These are phyloP conservation scores for Bidens hawaiensis DNA, from an alignment of 140 eudicot genomes.

Conservation along the genomic window DNA sequence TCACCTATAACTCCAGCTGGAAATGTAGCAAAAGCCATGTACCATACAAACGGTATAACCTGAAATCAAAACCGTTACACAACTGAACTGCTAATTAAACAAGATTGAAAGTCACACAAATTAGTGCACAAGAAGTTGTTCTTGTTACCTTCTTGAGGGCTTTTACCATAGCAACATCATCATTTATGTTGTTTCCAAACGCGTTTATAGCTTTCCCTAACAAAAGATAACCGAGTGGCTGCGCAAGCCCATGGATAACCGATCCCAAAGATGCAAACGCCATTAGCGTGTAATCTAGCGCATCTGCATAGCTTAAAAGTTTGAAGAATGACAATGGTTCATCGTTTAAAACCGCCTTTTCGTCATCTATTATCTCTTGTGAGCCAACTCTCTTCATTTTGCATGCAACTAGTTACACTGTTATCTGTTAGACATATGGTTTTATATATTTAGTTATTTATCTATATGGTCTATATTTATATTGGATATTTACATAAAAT, in stretches of 20 bases:
- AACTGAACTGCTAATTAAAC: not conserved
- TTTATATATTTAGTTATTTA: not conserved
- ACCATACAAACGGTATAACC: conserved; percentile 88
- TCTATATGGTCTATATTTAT: not conserved
- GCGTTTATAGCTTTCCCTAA: conserved; percentile 88
- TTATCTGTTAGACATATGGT: not conserved
- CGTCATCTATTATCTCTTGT: conserved; percentile 24
- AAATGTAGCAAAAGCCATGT: conserved; percentile 85
- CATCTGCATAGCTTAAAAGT: conserved; percentile 72
- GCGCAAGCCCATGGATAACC: conserved; percentile 76
- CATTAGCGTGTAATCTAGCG: conserved; percentile 67
- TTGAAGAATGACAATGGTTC: conserved; percentile 44
- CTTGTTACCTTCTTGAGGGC: conserved; percentile 61
- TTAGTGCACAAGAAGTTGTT: not conserved
- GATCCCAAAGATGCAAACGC: conserved; percentile 68
- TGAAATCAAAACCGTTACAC: conserved; percentile 24
- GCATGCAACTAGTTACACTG: conserved; percentile 15
- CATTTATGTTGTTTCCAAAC: conserved; percentile 53
- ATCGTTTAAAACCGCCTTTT: conserved; percentile 21
- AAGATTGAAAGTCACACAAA: not conserved
- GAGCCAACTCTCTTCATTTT: conserved; percentile 27
- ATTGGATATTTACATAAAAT: not conserved
- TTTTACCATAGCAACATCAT: conserved; percentile 57
- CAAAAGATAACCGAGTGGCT: conserved; percentile 63
- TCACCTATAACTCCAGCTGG: conserved; percentile 84